phyloP scores from a whole-genome alignment of 805 yeast genomes.

The Candida chauliodis region DNA sequence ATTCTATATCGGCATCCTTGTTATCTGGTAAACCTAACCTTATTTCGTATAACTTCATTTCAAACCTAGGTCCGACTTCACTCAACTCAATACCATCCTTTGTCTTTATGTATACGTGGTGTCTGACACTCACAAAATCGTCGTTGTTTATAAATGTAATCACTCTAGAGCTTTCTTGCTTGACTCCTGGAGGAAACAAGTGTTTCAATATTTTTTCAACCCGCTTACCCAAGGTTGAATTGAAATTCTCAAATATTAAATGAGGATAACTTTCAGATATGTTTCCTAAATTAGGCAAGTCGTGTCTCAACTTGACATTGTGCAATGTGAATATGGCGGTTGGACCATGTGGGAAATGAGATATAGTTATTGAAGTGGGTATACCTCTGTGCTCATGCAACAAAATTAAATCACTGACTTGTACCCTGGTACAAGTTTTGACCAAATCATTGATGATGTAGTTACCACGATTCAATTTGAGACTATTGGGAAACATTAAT shows the following conservation, averaged over 20 bases:
- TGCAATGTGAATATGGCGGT: slow-evolving; percentile 91
- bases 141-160: slow-evolving; percentile 86
- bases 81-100: slow-evolving; percentile 87
- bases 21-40: slow-evolving; percentile 89
- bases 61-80: slow-evolving; percentile 98
- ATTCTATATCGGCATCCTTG: slow-evolving; percentile 96
- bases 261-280: slow-evolving; percentile 93
- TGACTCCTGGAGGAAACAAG: slow-evolving; percentile 95
- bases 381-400: slow-evolving; percentile 98
- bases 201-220: slow-evolving; percentile 80
- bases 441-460: slow-evolving; percentile 82
- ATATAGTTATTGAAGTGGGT: slow-evolving; percentile 87
- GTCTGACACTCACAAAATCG: slow-evolving; percentile 92
- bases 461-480: slow-evolving; percentile 90
- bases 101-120: slow-evolving; percentile 88
- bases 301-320: slow-evolving; percentile 93
- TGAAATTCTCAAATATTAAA: slow-evolving; percentile 86
- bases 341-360: slow-evolving; percentile 98
- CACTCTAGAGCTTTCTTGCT: slow-evolving; percentile 79
- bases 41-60: slow-evolving; percentile 88
- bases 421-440: slow-evolving; percentile 75
- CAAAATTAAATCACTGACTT: slow-evolving; percentile 78
- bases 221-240: slow-evolving; percentile 75
- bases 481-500: slow-evolving; percentile 82
- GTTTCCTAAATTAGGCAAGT: slow-evolving; percentile 78